Evolutionary conservation across 345 rosid genomes (phyloP).

Genomic region (Adansonia digitata): DNA sequence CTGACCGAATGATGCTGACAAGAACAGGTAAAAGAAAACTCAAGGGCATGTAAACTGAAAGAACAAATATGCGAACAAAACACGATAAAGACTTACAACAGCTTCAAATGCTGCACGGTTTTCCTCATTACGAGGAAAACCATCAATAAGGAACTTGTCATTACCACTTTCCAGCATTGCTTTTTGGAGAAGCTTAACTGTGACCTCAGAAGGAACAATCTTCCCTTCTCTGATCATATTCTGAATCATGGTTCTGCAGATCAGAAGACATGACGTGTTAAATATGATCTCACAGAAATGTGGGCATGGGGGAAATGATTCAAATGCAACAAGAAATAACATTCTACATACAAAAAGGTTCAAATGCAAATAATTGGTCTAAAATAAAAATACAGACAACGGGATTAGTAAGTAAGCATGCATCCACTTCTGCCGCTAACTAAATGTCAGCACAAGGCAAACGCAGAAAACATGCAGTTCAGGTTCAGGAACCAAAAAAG

Average conservation of each 20-base stretch:
- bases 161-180: constrained; percentile 57
- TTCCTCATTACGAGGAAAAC: constrained; percentile 87
- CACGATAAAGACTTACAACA: constrained; percentile 42
- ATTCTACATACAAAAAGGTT: not conserved
- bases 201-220: constrained; percentile 84
- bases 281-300: not conserved
- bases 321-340: not conserved
- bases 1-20: not conserved
- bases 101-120: constrained; percentile 66
- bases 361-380: not conserved
- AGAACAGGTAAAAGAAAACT: not conserved
- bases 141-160: constrained; percentile 73
- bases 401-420: not conserved
- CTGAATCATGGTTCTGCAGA: constrained; percentile 58
- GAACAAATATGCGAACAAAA: not conserved
- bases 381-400: not conserved
- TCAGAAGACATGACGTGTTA: not conserved
- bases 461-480: not conserved
- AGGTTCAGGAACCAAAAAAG: not conserved
- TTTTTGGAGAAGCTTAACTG: constrained; percentile 69
- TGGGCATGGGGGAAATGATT: constrained; percentile 3
- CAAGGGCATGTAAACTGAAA: not conserved
- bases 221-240: constrained; percentile 64
- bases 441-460: not conserved
- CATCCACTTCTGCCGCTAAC: not conserved